Percentiles rank a stretch among this genome's conserved stretches.
Evolutionary conservation across 441 rosid species (phyloP).

Genomic region (Melastoma candidum): DNA sequence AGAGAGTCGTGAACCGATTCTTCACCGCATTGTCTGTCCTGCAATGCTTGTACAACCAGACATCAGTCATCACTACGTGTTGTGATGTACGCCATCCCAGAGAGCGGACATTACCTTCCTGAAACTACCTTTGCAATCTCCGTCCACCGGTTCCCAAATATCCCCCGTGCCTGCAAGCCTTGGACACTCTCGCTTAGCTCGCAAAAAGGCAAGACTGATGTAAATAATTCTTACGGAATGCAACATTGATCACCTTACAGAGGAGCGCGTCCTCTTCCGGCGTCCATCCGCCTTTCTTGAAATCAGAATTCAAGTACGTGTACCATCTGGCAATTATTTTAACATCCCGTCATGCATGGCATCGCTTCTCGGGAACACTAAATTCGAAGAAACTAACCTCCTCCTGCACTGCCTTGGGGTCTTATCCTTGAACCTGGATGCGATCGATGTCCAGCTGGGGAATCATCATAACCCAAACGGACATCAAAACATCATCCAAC

Average conservation of each 20-base stretch:
- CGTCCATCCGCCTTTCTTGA: slow-evolving; percentile 99
- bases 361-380: too few relatives aligned
- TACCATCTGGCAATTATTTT: slow-evolving; percentile 55
- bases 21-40: slow-evolving; percentile 99
- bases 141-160: slow-evolving; percentile 97
- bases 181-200: neutral
- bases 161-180: slow-evolving; percentile 65
- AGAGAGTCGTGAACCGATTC: slow-evolving; percentile 86
- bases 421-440: slow-evolving; percentile 85
- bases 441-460: slow-evolving; percentile 87
- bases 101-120: slow-evolving; percentile 60
- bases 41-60: slow-evolving; percentile 15
- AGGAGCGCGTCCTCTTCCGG: slow-evolving; percentile 92
- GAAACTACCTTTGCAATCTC: slow-evolving; percentile 99
- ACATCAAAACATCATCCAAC: slow-evolving; percentile 1
- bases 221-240: too few relatives aligned
- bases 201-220: too few relatives aligned
- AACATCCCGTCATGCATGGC: too few relatives aligned
- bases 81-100: neutral
- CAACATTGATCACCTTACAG: slow-evolving; percentile 57
- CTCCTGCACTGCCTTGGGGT: slow-evolving; percentile 96
- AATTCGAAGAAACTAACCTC: slow-evolving; percentile 37
- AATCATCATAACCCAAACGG: slow-evolving; percentile 13
- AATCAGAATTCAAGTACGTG: slow-evolving; percentile 90
- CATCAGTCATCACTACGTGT: slow-evolving; percentile 1